A percentile compares a stretch with the other conserved stretches of the same genome.
Conservation (phyloP, 2,329 filamentous ascomycete genomes). For the Plectosphaerella cucumerina region DNA sequence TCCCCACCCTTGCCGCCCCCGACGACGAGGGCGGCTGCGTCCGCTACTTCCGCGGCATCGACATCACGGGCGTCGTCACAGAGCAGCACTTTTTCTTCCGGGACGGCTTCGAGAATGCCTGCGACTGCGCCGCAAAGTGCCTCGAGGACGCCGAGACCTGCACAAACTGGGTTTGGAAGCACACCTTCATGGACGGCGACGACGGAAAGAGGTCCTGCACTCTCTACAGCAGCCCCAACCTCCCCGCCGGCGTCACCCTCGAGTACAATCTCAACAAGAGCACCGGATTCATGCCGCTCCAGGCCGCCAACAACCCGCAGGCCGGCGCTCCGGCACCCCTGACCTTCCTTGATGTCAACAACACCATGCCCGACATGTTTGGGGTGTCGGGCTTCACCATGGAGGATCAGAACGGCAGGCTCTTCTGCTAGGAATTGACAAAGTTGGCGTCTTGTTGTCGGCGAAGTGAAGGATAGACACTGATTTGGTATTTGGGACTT, state of each 20-base stretch:
- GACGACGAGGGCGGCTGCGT: constrained; percentile 8
- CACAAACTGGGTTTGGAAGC: constrained; percentile 12
- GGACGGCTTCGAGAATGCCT: constrained; percentile 2
- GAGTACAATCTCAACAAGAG: constrained; percentile 3
- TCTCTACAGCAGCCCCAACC: constrained; percentile 9
- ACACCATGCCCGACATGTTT: constrained; percentile 4
- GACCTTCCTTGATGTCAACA: constrained; percentile 6
- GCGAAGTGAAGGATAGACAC: too few species aligned
- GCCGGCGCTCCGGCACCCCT: constrained; percentile 5
- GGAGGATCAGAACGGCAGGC: constrained; percentile 6
- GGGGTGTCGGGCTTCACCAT: constrained; percentile 6
- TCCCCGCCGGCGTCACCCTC: constrained; percentile 5
- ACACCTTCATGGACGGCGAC: constrained; percentile 4
- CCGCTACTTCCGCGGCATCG: constrained; percentile 10
- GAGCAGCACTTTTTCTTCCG: constrained; percentile 10
- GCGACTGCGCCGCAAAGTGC: constrained; percentile 4
- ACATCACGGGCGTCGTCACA: constrained; percentile 12
- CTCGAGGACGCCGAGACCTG: not conserved
- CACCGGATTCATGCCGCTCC: constrained; percentile 3
- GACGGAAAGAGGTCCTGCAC: constrained; percentile 4
- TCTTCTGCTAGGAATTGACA: not conserved
- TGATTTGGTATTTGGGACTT: too few species aligned
- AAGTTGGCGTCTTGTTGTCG: too few species aligned
- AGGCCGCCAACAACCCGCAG: constrained; percentile 6
- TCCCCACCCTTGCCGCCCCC: constrained; percentile 8